A percentile compares a stretch with the other conserved stretches of the same genome.
Conservation (phyloP, 352 stramenopile genomes). For the Phytopythium ostracodes region DNA sequence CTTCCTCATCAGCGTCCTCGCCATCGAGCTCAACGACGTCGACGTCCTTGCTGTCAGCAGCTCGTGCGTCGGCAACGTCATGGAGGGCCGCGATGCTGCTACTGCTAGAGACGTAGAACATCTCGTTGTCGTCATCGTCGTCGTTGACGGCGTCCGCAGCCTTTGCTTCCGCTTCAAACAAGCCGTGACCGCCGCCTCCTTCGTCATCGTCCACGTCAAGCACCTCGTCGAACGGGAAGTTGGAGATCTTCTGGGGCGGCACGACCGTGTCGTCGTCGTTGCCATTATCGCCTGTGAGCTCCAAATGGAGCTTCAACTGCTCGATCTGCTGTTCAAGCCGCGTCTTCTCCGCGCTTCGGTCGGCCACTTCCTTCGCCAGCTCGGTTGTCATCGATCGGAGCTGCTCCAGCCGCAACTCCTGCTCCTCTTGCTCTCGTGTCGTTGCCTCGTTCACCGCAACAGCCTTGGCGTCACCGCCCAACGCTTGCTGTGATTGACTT, state of each 20-base stretch:
- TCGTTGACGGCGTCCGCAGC: not conserved
- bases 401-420: constrained; percentile 10
- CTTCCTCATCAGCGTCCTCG: constrained; percentile 23
- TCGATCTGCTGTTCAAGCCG: constrained; percentile 61
- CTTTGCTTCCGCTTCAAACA: constrained; percentile 12
- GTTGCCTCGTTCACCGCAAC: not conserved
- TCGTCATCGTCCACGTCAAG: constrained; percentile 14
- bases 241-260: constrained; percentile 17
- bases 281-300: constrained; percentile 36
- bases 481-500: not conserved
- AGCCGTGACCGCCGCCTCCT: constrained; percentile 6
- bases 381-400: constrained; percentile 22
- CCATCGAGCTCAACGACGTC: not conserved
- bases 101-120: constrained; percentile 8
- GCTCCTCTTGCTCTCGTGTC: constrained; percentile 5
- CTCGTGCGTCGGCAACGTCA: constrained; percentile 13
- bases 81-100: not conserved
- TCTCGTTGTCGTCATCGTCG: constrained; percentile 11
- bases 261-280: constrained; percentile 6
- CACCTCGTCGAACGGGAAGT: constrained; percentile 11
- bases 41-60: constrained; percentile 14
- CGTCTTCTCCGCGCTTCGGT: constrained; percentile 34
- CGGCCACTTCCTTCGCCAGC: constrained; percentile 36
- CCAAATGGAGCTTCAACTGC: constrained; percentile 47
- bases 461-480: not conserved